A percentile compares a stretch with the other conserved stretches of the same genome.
These are phyloP conservation scores for Pseudogymnoascus destructans DNA, from an alignment of 2,329 filamentous ascomycete species.

Conservation along the genomic window DNA sequence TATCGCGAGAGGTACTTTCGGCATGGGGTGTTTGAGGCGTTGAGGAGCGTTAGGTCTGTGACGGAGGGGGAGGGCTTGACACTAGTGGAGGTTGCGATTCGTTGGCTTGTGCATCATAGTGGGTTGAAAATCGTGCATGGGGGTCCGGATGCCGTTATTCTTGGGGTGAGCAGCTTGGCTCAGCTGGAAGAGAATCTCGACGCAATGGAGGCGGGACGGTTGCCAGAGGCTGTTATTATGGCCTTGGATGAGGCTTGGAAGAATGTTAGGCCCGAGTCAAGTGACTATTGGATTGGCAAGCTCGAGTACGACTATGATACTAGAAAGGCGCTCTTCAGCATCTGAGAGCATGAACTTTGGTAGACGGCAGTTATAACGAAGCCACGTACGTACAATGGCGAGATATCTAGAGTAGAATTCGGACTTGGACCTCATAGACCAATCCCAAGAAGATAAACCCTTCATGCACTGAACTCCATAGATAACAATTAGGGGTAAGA, in stretches of 20 bases:
- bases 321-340: conserved; percentile 18
- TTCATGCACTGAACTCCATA: neutral
- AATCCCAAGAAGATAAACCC: neutral
- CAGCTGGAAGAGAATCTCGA: conserved; percentile 32
- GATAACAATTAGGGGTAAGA: neutral
- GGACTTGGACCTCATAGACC: neutral
- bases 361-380: neutral
- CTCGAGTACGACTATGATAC: conserved; percentile 20
- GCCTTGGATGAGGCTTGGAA: conserved; percentile 52
- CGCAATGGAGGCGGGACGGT: conserved; percentile 37
- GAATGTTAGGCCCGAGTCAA: conserved; percentile 35
- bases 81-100: conserved; percentile 45
- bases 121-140: conserved; percentile 38
- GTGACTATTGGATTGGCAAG: conserved; percentile 16
- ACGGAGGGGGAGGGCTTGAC: conserved; percentile 45
- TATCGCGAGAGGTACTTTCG: conserved; percentile 51
- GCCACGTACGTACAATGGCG: neutral
- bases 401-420: neutral
- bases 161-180: conserved; percentile 29
- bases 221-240: conserved; percentile 51
- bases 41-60: conserved; percentile 45
- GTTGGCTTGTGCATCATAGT: conserved; percentile 48
- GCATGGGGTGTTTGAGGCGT: conserved; percentile 47
- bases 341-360: neutral
- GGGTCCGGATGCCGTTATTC: conserved; percentile 31